A percentile compares a stretch with the other conserved stretches of the same genome.
Evolutionary conservation across 352 stramenopile genomes (phyloP).

Genomic region (Phytophthora litchii): DNA sequence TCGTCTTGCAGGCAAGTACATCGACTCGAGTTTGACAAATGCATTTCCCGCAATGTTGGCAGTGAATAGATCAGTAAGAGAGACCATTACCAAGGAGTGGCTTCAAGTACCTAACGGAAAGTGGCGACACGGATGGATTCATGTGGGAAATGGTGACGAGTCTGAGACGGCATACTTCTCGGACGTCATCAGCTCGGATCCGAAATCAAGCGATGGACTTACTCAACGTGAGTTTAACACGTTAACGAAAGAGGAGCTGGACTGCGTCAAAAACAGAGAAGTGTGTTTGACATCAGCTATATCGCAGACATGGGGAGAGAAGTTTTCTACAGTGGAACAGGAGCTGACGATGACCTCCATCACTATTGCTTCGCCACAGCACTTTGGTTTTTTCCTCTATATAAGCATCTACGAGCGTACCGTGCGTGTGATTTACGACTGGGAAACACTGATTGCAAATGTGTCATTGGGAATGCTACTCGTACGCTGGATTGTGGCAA

Average conservation of each 20-base stretch:
- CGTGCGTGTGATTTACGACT: conserved; percentile 42
- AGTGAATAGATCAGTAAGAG: conserved; percentile 28
- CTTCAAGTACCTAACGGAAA: conserved; percentile 26
- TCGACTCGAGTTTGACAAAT: conserved; percentile 20
- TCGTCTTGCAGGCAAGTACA: conserved; percentile 41
- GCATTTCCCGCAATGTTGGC: conserved; percentile 19
- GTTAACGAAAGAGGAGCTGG: conserved; percentile 28
- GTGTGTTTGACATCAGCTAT: conserved; percentile 13
- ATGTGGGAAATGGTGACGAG: conserved; percentile 30
- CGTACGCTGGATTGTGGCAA: conserved; percentile 46
- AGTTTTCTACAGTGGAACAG: conserved; percentile 32
- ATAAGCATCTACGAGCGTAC: conserved; percentile 6
- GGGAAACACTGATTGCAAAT: conserved; percentile 55
- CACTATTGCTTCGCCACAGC: conserved; percentile 32
- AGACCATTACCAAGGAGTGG: conserved; percentile 47
- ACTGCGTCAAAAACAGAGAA: conserved; percentile 29
- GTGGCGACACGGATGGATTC: conserved; percentile 55
- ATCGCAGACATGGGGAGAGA: conserved; percentile 23
- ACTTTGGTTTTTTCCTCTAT: conserved; percentile 49
- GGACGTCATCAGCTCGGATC: conserved; percentile 43
- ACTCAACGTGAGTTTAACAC: conserved; percentile 46
- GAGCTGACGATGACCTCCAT: conserved; percentile 31
- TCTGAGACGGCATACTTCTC: conserved; percentile 33
- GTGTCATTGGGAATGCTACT: conserved; percentile 42
- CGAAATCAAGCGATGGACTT: conserved; percentile 30